Percentiles rank a stretch among this genome's conserved stretches.
Evolutionary conservation across 257 asterid species (phyloP).

Genomic region (Solanum sejunctum): DNA sequence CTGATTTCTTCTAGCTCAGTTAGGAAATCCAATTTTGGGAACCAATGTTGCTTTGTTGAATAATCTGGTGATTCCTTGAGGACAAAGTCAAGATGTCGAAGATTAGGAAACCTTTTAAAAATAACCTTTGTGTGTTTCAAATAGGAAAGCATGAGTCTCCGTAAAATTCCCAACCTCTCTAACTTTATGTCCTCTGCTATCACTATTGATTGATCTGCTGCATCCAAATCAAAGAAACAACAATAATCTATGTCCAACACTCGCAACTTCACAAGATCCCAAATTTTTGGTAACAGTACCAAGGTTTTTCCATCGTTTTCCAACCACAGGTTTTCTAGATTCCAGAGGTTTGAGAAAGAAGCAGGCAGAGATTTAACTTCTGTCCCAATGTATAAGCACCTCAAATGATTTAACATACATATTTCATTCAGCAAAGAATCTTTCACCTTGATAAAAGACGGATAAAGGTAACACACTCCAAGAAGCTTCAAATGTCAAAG

Average conservation of each 20-base stretch:
- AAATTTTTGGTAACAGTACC: background rate
- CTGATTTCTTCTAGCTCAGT: background rate
- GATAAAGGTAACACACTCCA: too few relatives aligned
- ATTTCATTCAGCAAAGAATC: too few relatives aligned
- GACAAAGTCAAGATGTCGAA: background rate
- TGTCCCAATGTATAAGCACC: too few relatives aligned
- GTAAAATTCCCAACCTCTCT: background rate
- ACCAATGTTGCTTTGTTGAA: background rate
- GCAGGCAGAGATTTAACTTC: too few relatives aligned
- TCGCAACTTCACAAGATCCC: background rate
- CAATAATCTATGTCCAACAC: background rate
- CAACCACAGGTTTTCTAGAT: background rate
- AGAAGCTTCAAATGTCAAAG: too few relatives aligned
- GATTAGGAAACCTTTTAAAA: background rate
- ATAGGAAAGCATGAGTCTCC: background rate
- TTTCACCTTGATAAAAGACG: too few relatives aligned
- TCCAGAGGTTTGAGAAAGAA: too few relatives aligned
- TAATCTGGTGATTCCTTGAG: background rate
- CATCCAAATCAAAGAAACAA: background rate
- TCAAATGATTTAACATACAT: too few relatives aligned
- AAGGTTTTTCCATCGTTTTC: background rate
- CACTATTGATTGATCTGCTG: background rate
- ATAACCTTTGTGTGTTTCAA: background rate
- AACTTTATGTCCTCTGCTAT: background rate
- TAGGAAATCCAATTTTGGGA: background rate